Evolutionary conservation across 257 asterid genomes (phyloP).

Genomic region (Penstemon eatonii): DNA sequence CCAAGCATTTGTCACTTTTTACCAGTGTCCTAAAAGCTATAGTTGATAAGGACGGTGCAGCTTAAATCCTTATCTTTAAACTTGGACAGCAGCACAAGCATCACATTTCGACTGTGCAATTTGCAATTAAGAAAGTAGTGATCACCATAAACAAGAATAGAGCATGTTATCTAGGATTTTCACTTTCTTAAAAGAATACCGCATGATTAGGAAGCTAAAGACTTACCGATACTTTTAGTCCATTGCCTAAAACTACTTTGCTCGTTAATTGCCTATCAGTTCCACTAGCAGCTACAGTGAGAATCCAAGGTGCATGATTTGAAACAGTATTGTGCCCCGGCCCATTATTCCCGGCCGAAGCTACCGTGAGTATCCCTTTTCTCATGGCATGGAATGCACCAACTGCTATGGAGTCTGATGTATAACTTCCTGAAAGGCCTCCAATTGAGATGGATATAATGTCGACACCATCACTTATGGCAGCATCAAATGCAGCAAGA

Average conservation of each 20-base stretch:
- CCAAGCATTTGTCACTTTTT: too few relatives aligned
- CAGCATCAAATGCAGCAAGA: conserved; percentile 87
- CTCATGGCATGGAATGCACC: conserved; percentile 83
- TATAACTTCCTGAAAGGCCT: conserved; percentile 53
- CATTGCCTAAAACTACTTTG: conserved; percentile 67
- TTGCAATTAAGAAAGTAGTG: too few relatives aligned
- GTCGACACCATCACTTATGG: conserved; percentile 88
- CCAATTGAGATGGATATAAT: conserved; percentile 83
- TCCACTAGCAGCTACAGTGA: conserved; percentile 89
- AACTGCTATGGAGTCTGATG: conserved; percentile 66
- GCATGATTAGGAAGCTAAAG: not conserved
- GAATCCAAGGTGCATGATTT: conserved; percentile 88
- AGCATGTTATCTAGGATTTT: not conserved
- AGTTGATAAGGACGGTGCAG: too few relatives aligned
- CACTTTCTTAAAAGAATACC: too few relatives aligned
- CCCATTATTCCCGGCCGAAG: conserved; percentile 89
- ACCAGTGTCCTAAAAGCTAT: too few relatives aligned
- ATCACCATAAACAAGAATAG: not conserved
- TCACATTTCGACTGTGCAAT: too few relatives aligned
- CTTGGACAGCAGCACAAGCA: too few relatives aligned
- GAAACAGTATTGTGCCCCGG: conserved; percentile 50
- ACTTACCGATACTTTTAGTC: conserved; percentile 60
- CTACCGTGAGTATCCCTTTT: conserved; percentile 74
- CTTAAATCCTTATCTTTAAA: too few relatives aligned
- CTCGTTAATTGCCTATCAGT: conserved; percentile 68